Evolutionary conservation across 257 asterid genomes (phyloP).

Genomic region (Fraxinus anomala): DNA sequence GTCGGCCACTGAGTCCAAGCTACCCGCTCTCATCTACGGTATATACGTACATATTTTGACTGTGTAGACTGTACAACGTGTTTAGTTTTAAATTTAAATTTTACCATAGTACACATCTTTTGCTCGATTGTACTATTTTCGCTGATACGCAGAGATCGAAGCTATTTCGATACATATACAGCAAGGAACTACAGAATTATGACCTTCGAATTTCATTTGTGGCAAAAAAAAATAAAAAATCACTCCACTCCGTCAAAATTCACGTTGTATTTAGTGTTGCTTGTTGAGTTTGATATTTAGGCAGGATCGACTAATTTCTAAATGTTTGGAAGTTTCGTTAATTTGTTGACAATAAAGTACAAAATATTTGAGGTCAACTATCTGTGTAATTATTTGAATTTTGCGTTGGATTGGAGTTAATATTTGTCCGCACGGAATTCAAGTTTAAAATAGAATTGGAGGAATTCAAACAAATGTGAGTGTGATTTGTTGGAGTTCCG

Average conservation of each 20-base stretch:
- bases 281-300: not conserved
- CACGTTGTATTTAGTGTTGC: not conserved
- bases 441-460: not conserved
- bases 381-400: not conserved
- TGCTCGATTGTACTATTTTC: slow-evolving; percentile 18
- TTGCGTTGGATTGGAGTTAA: not conserved
- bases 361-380: not conserved
- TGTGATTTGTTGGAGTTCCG: not conserved
- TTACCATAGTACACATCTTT: slow-evolving; percentile 8
- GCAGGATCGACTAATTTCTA: not conserved
- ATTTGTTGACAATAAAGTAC: not conserved
- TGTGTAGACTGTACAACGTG: slow-evolving; percentile 1
- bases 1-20: slow-evolving; percentile 58
- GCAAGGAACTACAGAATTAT: not conserved
- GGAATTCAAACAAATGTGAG: not conserved
- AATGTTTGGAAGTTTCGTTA: not conserved
- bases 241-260: not conserved
- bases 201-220: slow-evolving; percentile 7
- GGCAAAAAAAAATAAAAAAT: not conserved
- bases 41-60: slow-evolving; percentile 16
- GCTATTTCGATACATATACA: not conserved
- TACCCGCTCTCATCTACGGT: slow-evolving; percentile 72
- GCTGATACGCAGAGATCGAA: not conserved
- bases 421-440: not conserved
- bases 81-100: not conserved